These are phyloP conservation scores for Venturia effusa DNA, from an alignment of 2,329 filamentous ascomycete genomes.

Conservation along the genomic window DNA sequence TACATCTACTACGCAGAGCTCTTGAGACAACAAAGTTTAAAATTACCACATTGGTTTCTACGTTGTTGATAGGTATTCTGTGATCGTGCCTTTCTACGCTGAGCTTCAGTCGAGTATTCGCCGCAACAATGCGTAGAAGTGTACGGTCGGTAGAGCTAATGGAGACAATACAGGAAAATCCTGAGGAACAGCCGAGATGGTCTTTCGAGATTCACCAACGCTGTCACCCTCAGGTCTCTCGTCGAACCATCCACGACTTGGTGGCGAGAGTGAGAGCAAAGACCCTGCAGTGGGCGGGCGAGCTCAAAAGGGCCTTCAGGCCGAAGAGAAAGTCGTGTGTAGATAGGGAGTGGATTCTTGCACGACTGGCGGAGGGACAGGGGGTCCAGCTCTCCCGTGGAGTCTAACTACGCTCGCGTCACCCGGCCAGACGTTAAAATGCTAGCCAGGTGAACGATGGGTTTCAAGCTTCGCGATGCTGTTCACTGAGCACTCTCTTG, in stretches of 20 bases:
- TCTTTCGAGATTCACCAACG: not conserved
- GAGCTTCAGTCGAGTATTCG: not conserved
- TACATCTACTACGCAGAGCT: not conserved
- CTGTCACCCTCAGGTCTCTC: not conserved
- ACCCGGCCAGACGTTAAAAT: slow-evolving; percentile 4
- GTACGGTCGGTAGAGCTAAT: not conserved
- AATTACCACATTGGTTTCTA: not conserved
- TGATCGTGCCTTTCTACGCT: not conserved
- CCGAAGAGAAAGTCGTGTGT: not conserved
- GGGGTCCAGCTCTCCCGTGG: not conserved
- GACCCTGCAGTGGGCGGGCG: not conserved
- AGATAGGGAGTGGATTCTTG: not conserved
- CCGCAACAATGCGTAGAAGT: not conserved
- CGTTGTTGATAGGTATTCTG: not conserved
- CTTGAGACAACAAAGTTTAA: not conserved
- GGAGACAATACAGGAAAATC: not conserved
- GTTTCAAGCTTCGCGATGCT: slow-evolving; percentile 6
- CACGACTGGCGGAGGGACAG: not conserved
- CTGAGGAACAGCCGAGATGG: not conserved
- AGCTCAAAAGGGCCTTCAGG: not conserved
- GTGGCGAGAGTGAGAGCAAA: not conserved
- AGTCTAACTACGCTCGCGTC: not conserved
- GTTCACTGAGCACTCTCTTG: slow-evolving; percentile 3
- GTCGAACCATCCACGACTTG: not conserved
- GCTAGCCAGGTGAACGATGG: slow-evolving; percentile 5